Base-by-base conservation (phyloP, 805 yeast genomes). In the Cyberlindnera xylosilytica region DNA sequence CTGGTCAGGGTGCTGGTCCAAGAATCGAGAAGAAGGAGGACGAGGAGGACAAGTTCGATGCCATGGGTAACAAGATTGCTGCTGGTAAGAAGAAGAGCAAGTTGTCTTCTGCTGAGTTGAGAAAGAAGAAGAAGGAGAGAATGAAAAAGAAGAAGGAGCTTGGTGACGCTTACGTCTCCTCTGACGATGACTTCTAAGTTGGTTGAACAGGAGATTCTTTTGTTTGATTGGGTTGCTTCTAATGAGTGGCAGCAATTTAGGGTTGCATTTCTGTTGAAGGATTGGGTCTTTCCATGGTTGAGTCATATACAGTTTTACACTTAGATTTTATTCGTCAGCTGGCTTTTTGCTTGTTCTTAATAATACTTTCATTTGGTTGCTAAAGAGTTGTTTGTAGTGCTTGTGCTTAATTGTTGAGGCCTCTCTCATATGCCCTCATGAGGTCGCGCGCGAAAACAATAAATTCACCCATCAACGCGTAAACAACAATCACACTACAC, bases 111-210 rank as follows among this genome's bases (percentile, higher is more conserved):
- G 97, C 99, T 58, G 99, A 93, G 76, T 79, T 91, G 72, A 88
- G 99, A 84, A 93, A 93, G 97, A 93, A 93, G 97, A 93, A 93
- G 97, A 93, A 93, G 96, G 99, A 93, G 79, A 89, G 99, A 84
- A 90, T 93, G 98, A 88, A 86, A 86, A 93, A 91, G 95, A 93
- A 91, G 97, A 93, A 93, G 95, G 96, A 85, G 74, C 73, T 90
- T 70, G 98, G 98, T 81, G 99, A 93, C 69, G 98, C 93, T 73
- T 95, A 93, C 72, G 97, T 89, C 60, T 91, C 98, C 54, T 93
- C 96, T 62, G 97, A 90, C 61, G 99, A 91, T 45, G 93, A 83
- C 62, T 44, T 51, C 43, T 38, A 47, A 38, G 46, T 31, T 27
- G 52, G 43, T 10, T 66, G 76, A 2, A 57, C 72, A 38, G 57